A percentile compares a stretch with the other conserved stretches of the same genome.
Conservation (phyloP, 257 asterid species). For the Scutellaria barbata region DNA sequence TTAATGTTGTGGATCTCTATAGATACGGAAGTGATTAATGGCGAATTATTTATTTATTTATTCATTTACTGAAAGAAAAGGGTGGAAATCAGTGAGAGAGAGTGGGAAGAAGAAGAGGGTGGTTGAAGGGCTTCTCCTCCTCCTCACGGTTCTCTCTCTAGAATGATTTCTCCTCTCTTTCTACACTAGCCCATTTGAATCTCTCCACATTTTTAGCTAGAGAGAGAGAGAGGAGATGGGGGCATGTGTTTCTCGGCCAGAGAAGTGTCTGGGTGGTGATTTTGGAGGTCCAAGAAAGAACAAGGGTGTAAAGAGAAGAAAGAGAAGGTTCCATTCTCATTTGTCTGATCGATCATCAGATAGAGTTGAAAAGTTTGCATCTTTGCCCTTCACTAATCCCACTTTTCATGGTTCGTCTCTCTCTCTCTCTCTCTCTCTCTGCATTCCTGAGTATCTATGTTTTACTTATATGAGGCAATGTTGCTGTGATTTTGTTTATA, state of each 20-base stretch:
- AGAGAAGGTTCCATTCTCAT: constrained; percentile 52
- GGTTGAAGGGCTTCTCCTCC: constrained; percentile 34
- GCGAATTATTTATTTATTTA: constrained; percentile 2
- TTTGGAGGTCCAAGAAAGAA: constrained; percentile 53
- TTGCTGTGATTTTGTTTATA: neutral
- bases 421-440: constrained; percentile 1
- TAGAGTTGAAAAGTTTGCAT: constrained; percentile 49
- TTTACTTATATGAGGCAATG: neutral
- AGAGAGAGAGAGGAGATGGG: constrained; percentile 61
- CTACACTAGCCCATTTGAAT: constrained; percentile 8
- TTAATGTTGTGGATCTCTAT: constrained; percentile 36
- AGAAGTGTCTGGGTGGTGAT: constrained; percentile 68
- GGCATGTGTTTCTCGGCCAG: constrained; percentile 80
- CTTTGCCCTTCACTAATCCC: constrained; percentile 65
- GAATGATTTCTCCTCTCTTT: constrained; percentile 24
- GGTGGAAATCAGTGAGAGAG: constrained; percentile 15
- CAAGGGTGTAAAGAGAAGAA: constrained; percentile 52
- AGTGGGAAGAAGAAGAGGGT: constrained; percentile 25
- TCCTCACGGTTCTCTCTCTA: constrained; percentile 41
- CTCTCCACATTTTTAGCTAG: too few relatives aligned
- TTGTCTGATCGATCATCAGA: constrained; percentile 61
- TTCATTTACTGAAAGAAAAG: constrained; percentile 1
- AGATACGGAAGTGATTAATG: constrained; percentile 24
- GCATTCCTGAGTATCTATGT: neutral
- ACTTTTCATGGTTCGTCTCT: constrained; percentile 54